Evolutionary conservation across 192 early-diverging fungal species (phyloP).

Genomic region (Entomortierella lignicola): DNA sequence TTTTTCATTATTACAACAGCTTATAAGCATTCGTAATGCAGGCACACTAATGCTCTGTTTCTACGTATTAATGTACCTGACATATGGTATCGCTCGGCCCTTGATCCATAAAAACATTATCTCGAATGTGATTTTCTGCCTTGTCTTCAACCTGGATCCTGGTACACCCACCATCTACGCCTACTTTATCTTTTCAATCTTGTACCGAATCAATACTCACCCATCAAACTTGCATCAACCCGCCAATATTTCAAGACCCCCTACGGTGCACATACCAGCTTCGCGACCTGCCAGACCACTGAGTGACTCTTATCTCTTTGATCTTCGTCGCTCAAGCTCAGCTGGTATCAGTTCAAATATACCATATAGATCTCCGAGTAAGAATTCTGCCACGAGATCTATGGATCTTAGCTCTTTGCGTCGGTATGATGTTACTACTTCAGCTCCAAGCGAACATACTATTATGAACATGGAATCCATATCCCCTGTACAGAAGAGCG

Average conservation of each 20-base stretch:
- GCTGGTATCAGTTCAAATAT: neutral
- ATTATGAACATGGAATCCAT: too few relatives aligned
- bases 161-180: slow-evolving; percentile 48
- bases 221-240: slow-evolving; percentile 15
- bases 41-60: slow-evolving; percentile 43
- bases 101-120: slow-evolving; percentile 35
- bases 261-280: slow-evolving; percentile 22
- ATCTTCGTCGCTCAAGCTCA: slow-evolving; percentile 13
- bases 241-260: slow-evolving; percentile 20
- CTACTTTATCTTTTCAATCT: slow-evolving; percentile 49
- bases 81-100: slow-evolving; percentile 40
- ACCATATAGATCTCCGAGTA: slow-evolving; percentile 5
- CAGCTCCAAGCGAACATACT: neutral
- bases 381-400: neutral
- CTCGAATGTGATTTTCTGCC: slow-evolving; percentile 48
- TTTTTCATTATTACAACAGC: slow-evolving; percentile 5
- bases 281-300: slow-evolving; percentile 11
- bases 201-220: slow-evolving; percentile 29
- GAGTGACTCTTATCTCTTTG: slow-evolving; percentile 37
- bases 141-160: slow-evolving; percentile 46
- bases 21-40: slow-evolving; percentile 53
- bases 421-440: neutral
- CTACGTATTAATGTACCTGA: slow-evolving; percentile 37
- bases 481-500: neutral
- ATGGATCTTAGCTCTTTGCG: slow-evolving; percentile 4